These are phyloP conservation scores for Cantharellus cinnabarinus DNA, from an alignment of 768 basidiomycete genomes.

Conservation along the genomic window DNA sequence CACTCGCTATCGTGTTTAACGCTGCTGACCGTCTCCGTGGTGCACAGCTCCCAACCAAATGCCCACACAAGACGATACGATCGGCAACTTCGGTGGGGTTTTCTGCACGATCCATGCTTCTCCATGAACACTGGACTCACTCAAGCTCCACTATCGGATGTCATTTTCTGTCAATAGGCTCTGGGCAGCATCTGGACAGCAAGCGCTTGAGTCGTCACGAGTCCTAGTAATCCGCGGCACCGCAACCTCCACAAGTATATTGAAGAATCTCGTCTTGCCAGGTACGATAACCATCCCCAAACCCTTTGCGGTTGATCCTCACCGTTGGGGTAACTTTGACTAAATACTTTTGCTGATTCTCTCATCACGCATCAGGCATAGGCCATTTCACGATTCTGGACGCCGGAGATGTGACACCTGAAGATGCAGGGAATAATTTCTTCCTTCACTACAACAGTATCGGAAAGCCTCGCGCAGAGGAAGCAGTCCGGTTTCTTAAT, in stretches of 20 bases:
- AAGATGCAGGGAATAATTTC: constrained; percentile 91
- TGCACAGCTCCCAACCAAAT: constrained; percentile 30
- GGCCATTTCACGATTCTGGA: constrained; percentile 92
- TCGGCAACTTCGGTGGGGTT: constrained; percentile 66
- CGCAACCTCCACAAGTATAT: constrained; percentile 68
- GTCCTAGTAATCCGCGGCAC: constrained; percentile 63
- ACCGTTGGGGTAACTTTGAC: neutral
- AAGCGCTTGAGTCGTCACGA: constrained; percentile 65
- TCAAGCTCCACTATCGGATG: neutral
- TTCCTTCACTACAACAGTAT: constrained; percentile 54
- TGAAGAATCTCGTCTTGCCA: constrained; percentile 94
- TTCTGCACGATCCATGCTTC: neutral
- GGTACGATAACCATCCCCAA: constrained; percentile 18
- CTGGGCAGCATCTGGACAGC: constrained; percentile 87
- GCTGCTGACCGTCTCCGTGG: too few relatives aligned
- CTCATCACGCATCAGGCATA: constrained; percentile 26
- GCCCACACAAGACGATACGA: constrained; percentile 83
- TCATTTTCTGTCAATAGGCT: constrained; percentile 27
- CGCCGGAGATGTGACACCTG: constrained; percentile 31
- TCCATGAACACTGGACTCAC: neutral
- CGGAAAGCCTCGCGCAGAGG: constrained; percentile 57
- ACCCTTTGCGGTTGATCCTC: too few relatives aligned
- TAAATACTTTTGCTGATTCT: neutral
- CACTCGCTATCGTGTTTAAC: too few relatives aligned
- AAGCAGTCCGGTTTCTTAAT: constrained; percentile 51